These are phyloP conservation scores for Solanum chilense DNA, from an alignment of 257 asterid species.

Conservation along the genomic window DNA sequence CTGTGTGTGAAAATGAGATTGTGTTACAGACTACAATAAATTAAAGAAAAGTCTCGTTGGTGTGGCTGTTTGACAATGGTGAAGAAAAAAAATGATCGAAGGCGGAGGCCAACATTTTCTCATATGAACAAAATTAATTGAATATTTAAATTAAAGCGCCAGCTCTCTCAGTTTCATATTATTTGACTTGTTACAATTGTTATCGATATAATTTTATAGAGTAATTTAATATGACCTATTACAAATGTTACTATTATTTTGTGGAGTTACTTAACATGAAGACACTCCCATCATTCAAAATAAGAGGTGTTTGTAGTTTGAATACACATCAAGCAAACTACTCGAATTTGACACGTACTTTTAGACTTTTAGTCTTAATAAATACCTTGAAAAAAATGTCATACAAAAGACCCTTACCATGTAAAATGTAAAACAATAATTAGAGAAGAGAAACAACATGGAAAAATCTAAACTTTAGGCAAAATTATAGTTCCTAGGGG, in stretches of 20 bases:
- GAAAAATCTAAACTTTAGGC: neutral
- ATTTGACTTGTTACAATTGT: neutral
- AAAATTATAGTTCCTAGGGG: neutral
- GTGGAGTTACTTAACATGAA: neutral
- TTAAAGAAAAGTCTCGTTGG: neutral
- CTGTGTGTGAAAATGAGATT: neutral
- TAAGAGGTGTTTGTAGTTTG: neutral
- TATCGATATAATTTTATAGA: too few relatives aligned
- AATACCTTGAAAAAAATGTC: too few relatives aligned
- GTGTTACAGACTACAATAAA: neutral
- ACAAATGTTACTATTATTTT: too few relatives aligned
- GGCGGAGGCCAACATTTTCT: neutral
- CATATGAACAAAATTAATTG: neutral
- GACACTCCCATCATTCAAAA: rapidly evolving
- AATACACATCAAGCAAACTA: neutral
- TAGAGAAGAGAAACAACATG: neutral
- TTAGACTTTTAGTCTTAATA: neutral
- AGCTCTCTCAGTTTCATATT: neutral
- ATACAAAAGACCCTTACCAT: neutral
- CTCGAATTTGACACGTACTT: neutral
- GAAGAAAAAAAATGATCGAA: neutral
- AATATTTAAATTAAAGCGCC: neutral
- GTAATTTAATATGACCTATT: neutral
- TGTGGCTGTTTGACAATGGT: neutral
- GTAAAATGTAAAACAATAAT: neutral